Conservation (phyloP, 2,329 filamentous ascomycete genomes). For the Escovopsis sp. region DNA sequence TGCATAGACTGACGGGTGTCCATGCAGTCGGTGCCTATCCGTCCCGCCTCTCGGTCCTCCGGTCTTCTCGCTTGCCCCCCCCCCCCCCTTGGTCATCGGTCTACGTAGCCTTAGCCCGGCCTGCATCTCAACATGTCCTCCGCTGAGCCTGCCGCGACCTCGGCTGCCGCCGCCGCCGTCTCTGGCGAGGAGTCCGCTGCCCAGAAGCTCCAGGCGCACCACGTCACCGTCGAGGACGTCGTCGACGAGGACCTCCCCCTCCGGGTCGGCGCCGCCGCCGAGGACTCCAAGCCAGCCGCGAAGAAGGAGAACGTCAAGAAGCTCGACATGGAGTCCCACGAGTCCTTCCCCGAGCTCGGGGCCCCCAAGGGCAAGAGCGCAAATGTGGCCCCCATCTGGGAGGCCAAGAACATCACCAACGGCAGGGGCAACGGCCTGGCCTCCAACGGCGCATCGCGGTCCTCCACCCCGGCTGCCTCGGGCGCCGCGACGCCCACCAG, state of each 20-base stretch:
- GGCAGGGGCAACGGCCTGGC: conserved; percentile 34
- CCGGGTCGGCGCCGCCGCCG: conserved; percentile 28
- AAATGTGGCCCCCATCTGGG: conserved; percentile 61
- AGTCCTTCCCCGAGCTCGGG: conserved; percentile 87
- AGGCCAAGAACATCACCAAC: conserved; percentile 45
- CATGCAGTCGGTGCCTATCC: conserved; percentile 1
- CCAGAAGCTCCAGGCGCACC: conserved; percentile 47
- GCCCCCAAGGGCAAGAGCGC: conserved; percentile 50
- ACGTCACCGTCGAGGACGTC: conserved; percentile 64
- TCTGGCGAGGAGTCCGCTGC: conserved; percentile 34
- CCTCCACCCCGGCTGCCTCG: conserved; percentile 48
- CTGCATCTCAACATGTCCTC: conserved; percentile 25
- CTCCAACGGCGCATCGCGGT: conserved; percentile 40
- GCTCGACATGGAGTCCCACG: conserved; percentile 75
- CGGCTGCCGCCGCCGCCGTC: conserved; percentile 19
- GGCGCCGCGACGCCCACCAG: conserved; percentile 30
- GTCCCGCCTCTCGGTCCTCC: background rate
- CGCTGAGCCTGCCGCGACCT: conserved; percentile 12
- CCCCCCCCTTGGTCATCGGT: too few relatives aligned
- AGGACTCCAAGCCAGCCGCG: conserved; percentile 48
- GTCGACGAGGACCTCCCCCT: conserved; percentile 58
- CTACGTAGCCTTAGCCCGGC: too few relatives aligned
- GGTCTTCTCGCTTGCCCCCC: too few relatives aligned
- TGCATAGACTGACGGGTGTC: background rate
- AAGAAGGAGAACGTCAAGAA: conserved; percentile 47